These are phyloP conservation scores for Cytidiella melzeri DNA, from an alignment of 768 basidiomycete genomes.

Conservation along the genomic window DNA sequence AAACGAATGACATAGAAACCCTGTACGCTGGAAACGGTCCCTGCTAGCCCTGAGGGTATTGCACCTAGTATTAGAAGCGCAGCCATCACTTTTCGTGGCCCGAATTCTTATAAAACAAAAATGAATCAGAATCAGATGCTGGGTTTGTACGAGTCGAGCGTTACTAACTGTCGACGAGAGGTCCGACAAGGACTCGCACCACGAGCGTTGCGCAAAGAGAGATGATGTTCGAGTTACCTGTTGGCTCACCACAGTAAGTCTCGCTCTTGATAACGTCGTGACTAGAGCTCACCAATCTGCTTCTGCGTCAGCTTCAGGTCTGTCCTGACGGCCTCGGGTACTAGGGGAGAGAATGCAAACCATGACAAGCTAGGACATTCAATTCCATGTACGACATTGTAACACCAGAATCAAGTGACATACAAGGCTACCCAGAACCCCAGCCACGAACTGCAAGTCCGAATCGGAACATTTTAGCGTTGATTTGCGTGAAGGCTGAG, in stretches of 20 bases:
- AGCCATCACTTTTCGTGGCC: slow-evolving; percentile 53
- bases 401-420: slow-evolving; percentile 3
- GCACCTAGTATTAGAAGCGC: slow-evolving; percentile 45
- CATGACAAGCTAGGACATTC: slow-evolving; percentile 30
- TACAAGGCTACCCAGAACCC: slow-evolving; percentile 48
- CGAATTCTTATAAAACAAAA: slow-evolving; percentile 27
- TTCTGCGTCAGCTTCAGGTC: slow-evolving; percentile 44
- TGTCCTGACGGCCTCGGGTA: slow-evolving; percentile 46
- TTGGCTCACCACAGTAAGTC: no score
- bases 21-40: slow-evolving; percentile 35
- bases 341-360: slow-evolving; percentile 60
- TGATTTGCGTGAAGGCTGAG: slow-evolving; percentile 3
- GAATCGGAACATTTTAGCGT: slow-evolving; percentile 1
- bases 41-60: slow-evolving; percentile 54
- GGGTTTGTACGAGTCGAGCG: no score
- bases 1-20: slow-evolving; percentile 44
- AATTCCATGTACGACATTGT: neutral
- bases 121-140: neutral
- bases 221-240: slow-evolving; percentile 44
- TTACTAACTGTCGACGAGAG: slow-evolving; percentile 38
- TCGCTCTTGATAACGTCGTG: neutral
- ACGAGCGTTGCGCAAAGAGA: slow-evolving; percentile 43
- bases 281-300: slow-evolving; percentile 33
- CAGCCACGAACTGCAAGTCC: slow-evolving; percentile 24
- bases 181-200: slow-evolving; percentile 43